Evolutionary conservation across 2,329 filamentous ascomycete species (phyloP), one percentile per base, ranked within the genome.

Genomic region (Plenodomus lindquistii): DNA sequence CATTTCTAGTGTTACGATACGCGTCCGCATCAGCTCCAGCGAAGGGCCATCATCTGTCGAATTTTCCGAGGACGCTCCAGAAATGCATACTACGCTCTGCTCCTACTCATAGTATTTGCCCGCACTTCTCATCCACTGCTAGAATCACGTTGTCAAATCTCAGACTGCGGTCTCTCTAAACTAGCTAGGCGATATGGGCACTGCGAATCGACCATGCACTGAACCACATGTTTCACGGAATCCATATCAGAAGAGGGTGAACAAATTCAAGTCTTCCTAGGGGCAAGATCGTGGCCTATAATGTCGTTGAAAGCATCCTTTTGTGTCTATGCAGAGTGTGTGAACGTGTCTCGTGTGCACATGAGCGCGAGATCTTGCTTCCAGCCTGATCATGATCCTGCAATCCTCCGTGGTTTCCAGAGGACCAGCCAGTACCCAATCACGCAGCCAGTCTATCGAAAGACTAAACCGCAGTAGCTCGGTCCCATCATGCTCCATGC

Each of bases 401-500:
- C 27, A 31, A 13, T 31, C 27, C 27, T 11, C 27, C 4, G 22
- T 6, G 22, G 22, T 24, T 24, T 24, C 11, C 27, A 15, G 27
- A 31, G 11, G 27, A 15, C 27, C 6, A 8, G 4, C 27, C 27
- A 31, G 27, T 31, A 15, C 27, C 11, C 11, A 31, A 31, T 31
- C 27, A 31, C 6, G 11, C 27, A 31, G 27, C 11, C 27, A 31
- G 27, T 31, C 27, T 15, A 31, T 31, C 27, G 11, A 31, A 7
- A 31, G 27, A 15, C 11, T 8, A 13, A 31, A 31, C 27, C 27
- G 27, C 27, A 15, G 27, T 31, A 31, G 27, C 27, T 15, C 15
- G 15, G 27, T 31, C 27, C 27, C 27, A 31, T 31, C 27, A 15
- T 31, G 27, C 15, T 13, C 27, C 11, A 54, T 55, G 53, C 57